Conservation (phyloP, 441 rosid genomes). For the Geranium incanum region DNA sequence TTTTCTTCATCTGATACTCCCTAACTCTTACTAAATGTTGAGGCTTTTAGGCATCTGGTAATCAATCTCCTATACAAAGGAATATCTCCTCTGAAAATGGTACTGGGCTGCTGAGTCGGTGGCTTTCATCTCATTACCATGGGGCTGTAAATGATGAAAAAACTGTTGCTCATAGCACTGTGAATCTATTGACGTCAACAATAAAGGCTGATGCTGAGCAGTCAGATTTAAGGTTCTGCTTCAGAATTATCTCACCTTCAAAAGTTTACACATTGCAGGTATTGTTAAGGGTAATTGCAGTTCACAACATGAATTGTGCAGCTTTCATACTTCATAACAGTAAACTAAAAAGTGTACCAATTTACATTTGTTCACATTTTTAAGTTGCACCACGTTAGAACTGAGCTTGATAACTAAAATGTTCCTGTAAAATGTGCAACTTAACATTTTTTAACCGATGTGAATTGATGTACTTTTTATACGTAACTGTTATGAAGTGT, state of each 20-base stretch:
- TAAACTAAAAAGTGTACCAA: too few relatives aligned
- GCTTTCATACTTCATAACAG: too few relatives aligned
- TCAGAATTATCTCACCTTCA: slow-evolving; percentile 95
- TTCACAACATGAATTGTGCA: too few relatives aligned
- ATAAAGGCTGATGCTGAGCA: slow-evolving; percentile 96
- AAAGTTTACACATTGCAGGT: slow-evolving; percentile 98
- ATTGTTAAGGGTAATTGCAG: slow-evolving; percentile 16
- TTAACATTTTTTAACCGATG: too few relatives aligned
- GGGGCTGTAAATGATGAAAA: slow-evolving; percentile 96
- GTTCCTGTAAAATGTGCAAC: too few relatives aligned
- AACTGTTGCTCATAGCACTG: slow-evolving; percentile 97
- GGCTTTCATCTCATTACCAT: slow-evolving; percentile 87
- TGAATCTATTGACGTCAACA: slow-evolving; percentile 96
- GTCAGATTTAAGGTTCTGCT: slow-evolving; percentile 95
- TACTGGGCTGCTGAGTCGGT: slow-evolving; percentile 88
- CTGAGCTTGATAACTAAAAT: too few relatives aligned
- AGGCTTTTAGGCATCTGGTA: slow-evolving; percentile 51
- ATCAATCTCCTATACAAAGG: slow-evolving; percentile 76
- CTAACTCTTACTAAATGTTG: slow-evolving; percentile 16
- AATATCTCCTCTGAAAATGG: slow-evolving; percentile 85
- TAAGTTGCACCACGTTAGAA: too few relatives aligned
- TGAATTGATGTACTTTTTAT: too few relatives aligned
- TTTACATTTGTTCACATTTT: too few relatives aligned
- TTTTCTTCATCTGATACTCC: background rate
- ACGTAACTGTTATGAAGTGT: too few relatives aligned